Conservation (phyloP, 768 basidiomycete genomes). For the Rhizopogon sp. region DNA sequence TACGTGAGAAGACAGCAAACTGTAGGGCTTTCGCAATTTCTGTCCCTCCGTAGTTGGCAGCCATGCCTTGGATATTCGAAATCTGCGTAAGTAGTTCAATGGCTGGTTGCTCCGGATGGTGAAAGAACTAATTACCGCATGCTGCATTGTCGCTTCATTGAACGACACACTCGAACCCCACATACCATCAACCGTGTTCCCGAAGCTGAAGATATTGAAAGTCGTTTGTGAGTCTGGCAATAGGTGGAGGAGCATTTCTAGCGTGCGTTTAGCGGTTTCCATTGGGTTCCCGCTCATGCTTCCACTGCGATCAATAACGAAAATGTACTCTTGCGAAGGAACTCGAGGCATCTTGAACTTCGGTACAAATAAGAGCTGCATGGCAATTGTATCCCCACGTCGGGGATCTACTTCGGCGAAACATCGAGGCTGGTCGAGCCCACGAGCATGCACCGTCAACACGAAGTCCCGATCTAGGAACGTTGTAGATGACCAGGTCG, state of each 20-base stretch:
- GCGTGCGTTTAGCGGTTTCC: conserved; percentile 41
- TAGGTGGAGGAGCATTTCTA: conserved; percentile 43
- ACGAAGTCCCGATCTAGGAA: conserved; percentile 49
- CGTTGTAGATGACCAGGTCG: conserved; percentile 32
- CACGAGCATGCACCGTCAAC: conserved; percentile 41
- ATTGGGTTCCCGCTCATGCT: conserved; percentile 45
- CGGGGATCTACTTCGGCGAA: conserved; percentile 43
- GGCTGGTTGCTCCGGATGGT: conserved; percentile 4
- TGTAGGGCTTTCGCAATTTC: conserved; percentile 40
- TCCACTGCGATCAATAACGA: conserved; percentile 54
- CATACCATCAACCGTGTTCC: conserved; percentile 20
- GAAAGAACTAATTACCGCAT: conserved; percentile 8
- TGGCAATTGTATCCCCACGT: conserved; percentile 32
- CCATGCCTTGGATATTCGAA: conserved; percentile 33
- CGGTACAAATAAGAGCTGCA: conserved; percentile 54
- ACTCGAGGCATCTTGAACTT: conserved; percentile 40
- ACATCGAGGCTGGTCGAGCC: conserved; percentile 49
- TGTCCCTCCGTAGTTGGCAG: conserved; percentile 46
- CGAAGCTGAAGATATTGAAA: conserved; percentile 62
- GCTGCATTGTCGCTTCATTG: conserved; percentile 3
- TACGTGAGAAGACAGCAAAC: conserved; percentile 31
- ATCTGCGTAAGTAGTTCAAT: conserved; percentile 25
- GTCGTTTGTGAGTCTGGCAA: conserved; percentile 36
- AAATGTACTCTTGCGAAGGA: conserved; percentile 50
- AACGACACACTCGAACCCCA: conserved; percentile 34